A percentile compares a stretch with the other conserved stretches of the same genome.
Evolutionary conservation across 2,329 filamentous ascomycete species (phyloP).

Genomic region (Colletotrichum eremochloae): DNA sequence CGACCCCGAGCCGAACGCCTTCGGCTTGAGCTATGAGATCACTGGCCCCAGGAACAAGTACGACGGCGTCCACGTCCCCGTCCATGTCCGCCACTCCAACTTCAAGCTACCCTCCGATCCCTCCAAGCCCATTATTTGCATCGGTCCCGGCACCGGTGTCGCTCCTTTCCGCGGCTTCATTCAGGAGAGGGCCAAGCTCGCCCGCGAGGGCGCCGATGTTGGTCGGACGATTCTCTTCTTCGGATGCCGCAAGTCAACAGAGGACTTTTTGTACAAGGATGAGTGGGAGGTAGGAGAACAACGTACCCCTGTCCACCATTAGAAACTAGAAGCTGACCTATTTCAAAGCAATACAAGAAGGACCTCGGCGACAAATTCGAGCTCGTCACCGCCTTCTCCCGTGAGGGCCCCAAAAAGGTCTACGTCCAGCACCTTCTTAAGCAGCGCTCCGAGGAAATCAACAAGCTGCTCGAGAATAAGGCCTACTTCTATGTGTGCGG

Average conservation of each 20-base stretch:
- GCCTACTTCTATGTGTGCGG: constrained; percentile 99
- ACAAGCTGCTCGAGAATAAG: constrained; percentile 86
- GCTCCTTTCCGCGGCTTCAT: constrained; percentile 96
- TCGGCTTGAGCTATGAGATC: constrained; percentile 88
- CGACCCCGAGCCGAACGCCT: constrained; percentile 83
- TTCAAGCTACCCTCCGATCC: constrained; percentile 99
- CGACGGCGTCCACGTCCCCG: constrained; percentile 92
- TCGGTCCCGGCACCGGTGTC: constrained; percentile 95
- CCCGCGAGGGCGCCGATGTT: constrained; percentile 82
- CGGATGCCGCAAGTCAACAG: constrained; percentile 86
- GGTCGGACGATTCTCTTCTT: constrained; percentile 94
- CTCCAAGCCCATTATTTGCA: constrained; percentile 93
- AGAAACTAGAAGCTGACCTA: constrained; percentile 12
- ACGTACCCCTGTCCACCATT: neutral
- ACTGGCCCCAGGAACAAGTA: constrained; percentile 96
- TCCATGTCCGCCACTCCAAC: constrained; percentile 97
- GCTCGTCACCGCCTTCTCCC: constrained; percentile 94
- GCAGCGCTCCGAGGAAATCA: constrained; percentile 86
- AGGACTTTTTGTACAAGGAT: constrained; percentile 92
- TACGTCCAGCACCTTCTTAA: constrained; percentile 96
- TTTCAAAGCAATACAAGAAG: constrained; percentile 80
- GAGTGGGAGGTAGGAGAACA: constrained; percentile 86
- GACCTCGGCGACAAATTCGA: constrained; percentile 90
- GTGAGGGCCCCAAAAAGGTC: constrained; percentile 87
- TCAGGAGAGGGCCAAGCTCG: constrained; percentile 90